A percentile compares a stretch with the other conserved stretches of the same genome.
phyloP scores from a whole-genome alignment of 106 monocot genomes.

The Gastrodia elata region DNA sequence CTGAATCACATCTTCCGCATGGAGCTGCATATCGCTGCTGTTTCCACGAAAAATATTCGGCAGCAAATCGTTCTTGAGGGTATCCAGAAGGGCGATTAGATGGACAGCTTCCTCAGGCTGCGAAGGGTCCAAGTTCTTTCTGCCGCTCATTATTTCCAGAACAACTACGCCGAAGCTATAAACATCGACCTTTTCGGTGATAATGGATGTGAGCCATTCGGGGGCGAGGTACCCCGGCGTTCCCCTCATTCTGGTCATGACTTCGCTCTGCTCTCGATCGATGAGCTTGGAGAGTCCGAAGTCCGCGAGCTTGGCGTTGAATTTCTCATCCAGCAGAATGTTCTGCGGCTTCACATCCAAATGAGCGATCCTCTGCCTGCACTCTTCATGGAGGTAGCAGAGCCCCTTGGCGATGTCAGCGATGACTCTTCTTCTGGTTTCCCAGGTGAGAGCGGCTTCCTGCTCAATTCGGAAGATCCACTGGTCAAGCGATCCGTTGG shows the following conservation, averaged over 20 bases:
- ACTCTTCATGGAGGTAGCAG: slow-evolving; percentile 14
- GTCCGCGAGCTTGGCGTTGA: slow-evolving; percentile 11
- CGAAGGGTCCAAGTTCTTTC: slow-evolving; percentile 8
- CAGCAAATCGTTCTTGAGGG: neutral
- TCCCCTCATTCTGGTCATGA: slow-evolving; percentile 20
- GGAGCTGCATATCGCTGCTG: neutral
- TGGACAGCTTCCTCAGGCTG: slow-evolving; percentile 8
- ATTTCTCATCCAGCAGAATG: slow-evolving; percentile 12
- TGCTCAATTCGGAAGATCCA: slow-evolving; percentile 4
- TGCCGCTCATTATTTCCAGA: slow-evolving; percentile 13
- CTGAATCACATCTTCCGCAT: neutral
- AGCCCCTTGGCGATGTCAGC: slow-evolving; percentile 12
- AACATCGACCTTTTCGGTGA: slow-evolving; percentile 16
- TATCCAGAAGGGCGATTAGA: slow-evolving; percentile 3
- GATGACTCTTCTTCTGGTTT: slow-evolving; percentile 4
- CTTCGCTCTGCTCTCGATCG: slow-evolving; percentile 9
- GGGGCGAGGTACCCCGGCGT: slow-evolving; percentile 16
- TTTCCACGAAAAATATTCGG: neutral
- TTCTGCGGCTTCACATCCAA: slow-evolving; percentile 15
- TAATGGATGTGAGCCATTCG: slow-evolving; percentile 12
- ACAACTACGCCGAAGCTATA: slow-evolving; percentile 16
- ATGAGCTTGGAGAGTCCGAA: slow-evolving; percentile 15
- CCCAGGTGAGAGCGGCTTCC: neutral
- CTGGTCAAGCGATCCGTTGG: slow-evolving; percentile 11
- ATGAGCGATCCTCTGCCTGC: slow-evolving; percentile 14